Base-by-base conservation (phyloP, 495 filamentous ascomycete genomes). In the Penicillium chermesinum region DNA sequence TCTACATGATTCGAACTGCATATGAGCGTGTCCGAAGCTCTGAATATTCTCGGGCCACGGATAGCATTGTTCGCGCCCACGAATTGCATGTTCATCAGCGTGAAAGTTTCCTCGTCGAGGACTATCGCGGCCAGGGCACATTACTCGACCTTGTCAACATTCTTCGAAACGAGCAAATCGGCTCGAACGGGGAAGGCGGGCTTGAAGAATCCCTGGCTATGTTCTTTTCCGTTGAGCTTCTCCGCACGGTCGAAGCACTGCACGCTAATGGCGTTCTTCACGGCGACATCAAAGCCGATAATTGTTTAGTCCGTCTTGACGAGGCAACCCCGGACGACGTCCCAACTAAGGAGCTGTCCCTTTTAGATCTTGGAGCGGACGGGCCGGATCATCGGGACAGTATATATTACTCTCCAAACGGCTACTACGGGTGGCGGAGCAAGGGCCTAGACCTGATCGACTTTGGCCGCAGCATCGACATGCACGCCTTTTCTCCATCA, bases 261-360 rank as follows among this genome's bases (percentile, higher is more conserved):
- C 93, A 98, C 68, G 57, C 80, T 2, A 83, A 84, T 48, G 78
- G 80, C 7, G 78, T 98, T 52, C 72, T 96, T 19, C 93, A 98
- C 62, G 94, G 93, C 38, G 93, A 98, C 58, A 74, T 98, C 54
- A 98, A 98, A 66, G 81, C 86, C 1, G 93, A 98, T 63, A 98
- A 98, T 63, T 91, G 90, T 53, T 80, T 98, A 1, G 80, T 96
- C 34, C 89, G 93, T 7, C 80, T 96, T 41, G 84, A 89, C 40
- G 65, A 74, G 0, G 6, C 43, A 7, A 60, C 60, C 4, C 50
- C 66, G 19, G 48, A 64, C 5, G 43, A 49, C 14, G 35, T 56
- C 7, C 47, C 59, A 3, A 43, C 49, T 3, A 54, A 41, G 12
- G 38, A 51, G 15, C 45, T 64, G n/a, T 67, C 65, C 8, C 62